Conservation (phyloP, 2,329 filamentous ascomycete species). For the Cladosporium sp. region DNA sequence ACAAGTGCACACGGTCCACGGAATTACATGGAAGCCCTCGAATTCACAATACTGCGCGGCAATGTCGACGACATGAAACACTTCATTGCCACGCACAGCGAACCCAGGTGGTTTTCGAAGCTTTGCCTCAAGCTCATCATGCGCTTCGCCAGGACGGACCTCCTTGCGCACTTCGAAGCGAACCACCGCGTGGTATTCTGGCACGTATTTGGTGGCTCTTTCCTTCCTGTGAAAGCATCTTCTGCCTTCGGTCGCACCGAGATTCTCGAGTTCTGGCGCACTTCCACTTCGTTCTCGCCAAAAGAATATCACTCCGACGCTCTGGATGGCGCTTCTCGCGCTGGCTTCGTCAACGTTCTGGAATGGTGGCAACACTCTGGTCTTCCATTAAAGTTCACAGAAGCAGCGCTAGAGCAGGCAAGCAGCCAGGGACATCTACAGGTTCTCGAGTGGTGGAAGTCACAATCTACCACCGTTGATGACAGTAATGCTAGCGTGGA, state of each 20-base stretch:
- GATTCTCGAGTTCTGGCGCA: constrained; percentile 89
- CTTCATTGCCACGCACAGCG: constrained; percentile 66
- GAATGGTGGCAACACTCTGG: constrained; percentile 90
- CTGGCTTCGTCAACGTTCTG: constrained; percentile 80
- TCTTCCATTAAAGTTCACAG: constrained; percentile 79
- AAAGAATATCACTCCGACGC: constrained; percentile 86
- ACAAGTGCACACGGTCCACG: constrained; percentile 65
- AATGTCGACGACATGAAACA: constrained; percentile 70
- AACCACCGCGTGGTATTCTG: constrained; percentile 75
- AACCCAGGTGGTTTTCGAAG: constrained; percentile 73
- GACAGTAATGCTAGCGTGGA: constrained; percentile 31
- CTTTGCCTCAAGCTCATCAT: constrained; percentile 86
- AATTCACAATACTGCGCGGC: constrained; percentile 79
- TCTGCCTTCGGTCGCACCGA: constrained; percentile 80
- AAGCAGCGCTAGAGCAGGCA: constrained; percentile 83
- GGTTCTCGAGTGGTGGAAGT: constrained; percentile 93
- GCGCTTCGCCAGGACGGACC: constrained; percentile 79
- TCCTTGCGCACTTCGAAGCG: constrained; percentile 71
- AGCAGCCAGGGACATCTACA: constrained; percentile 80
- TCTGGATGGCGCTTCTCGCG: constrained; percentile 81
- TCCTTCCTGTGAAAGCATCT: constrained; percentile 84
- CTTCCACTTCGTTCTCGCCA: constrained; percentile 76
- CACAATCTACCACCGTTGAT: constrained; percentile 41
- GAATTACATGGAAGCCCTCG: constrained; percentile 74
- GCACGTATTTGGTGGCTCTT: constrained; percentile 77